These are phyloP conservation scores for Podochytrium sp. DNA, from an alignment of 192 early-diverging fungal genomes.

Conservation along the genomic window DNA sequence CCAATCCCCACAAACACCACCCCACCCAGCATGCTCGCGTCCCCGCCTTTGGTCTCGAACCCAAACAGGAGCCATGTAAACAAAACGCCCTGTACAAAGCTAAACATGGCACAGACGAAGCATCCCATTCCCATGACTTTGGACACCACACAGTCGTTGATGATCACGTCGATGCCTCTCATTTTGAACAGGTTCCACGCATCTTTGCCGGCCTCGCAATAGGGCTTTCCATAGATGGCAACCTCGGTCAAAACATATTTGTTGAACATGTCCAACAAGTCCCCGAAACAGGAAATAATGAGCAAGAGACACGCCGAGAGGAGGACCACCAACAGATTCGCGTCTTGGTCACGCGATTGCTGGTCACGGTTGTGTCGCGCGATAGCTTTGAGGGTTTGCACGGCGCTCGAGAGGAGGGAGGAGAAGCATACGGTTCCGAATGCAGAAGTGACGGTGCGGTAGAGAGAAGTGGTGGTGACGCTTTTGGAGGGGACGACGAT, in stretches of 20 bases:
- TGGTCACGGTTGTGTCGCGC: conserved; percentile 46
- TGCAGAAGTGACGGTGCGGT: conserved; percentile 74
- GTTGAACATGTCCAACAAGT: conserved; percentile 70
- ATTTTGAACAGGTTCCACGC: conserved; percentile 84
- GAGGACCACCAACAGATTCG: conserved; percentile 52
- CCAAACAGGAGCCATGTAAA: neutral
- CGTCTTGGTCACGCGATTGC: conserved; percentile 22
- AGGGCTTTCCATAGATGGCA: conserved; percentile 55
- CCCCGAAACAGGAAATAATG: conserved; percentile 76
- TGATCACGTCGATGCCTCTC: conserved; percentile 57
- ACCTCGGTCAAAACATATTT: conserved; percentile 91
- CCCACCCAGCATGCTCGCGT: neutral
- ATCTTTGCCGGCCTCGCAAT: conserved; percentile 60
- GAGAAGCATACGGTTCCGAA: conserved; percentile 85
- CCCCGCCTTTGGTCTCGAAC: neutral
- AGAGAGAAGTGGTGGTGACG: conserved; percentile 64
- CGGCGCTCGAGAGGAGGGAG: conserved; percentile 53
- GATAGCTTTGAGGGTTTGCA: conserved; percentile 73
- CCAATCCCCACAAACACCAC: neutral
- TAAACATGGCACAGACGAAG: conserved; percentile 55
- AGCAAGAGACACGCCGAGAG: conserved; percentile 74
- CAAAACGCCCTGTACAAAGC: conserved; percentile 57
- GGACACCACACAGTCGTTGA: conserved; percentile 87
- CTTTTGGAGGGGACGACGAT: conserved; percentile 54
- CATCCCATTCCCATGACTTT: conserved; percentile 85